Base-by-base conservation (phyloP, 2,329 filamentous ascomycete species). In the Stylonectria norvegica region DNA sequence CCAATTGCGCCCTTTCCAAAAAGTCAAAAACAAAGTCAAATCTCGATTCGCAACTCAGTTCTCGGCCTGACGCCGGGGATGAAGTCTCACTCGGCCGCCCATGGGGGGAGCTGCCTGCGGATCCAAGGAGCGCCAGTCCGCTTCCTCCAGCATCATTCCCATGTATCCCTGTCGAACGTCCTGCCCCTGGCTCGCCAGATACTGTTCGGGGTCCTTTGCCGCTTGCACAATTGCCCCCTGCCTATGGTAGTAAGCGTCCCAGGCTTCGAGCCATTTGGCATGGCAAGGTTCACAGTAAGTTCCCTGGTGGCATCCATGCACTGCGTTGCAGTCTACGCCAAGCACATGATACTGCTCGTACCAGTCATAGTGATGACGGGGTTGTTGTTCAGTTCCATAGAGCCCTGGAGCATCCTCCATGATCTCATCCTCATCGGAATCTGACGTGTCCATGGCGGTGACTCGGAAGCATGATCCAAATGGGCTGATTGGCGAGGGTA, bases 291-390 rank as follows among this genome's bases (percentile, higher is more conserved):
- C 50, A 10, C 50, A 56, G 12, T 29, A 25, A 15, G 28, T 27
- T 11, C 35, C 38, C 10, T 38, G 38, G 18, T 8, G 8, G 19
- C 50, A 56, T 4, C 33, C 22, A n/a, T 53, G 53, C 3, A 56
- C 53, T n/a, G 36, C 32, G 37, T 32, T n/a, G 11, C 50, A 55
- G 3, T 55, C 44, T n/a, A 25, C 8, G 2, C 53, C 49, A 6
- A 48, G 15, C 7, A 5, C 7, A 28, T 56, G 53, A 14, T 29
- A 45, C 35, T 56, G 50, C 25, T 56, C 53, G 9, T 50, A 55
- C 53, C 53, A 56, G 22, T 47, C 49, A 38, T 49, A 42, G 19
- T 49, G 35, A 2, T 34, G 31, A 7, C 53, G 41, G 5, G 41
- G 22, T 22, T 44, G 40, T 18, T 31, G 14, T 4, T 38, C 32